Base-by-base conservation (phyloP, 805 yeast species). In the Millerozyma acaciae region DNA sequence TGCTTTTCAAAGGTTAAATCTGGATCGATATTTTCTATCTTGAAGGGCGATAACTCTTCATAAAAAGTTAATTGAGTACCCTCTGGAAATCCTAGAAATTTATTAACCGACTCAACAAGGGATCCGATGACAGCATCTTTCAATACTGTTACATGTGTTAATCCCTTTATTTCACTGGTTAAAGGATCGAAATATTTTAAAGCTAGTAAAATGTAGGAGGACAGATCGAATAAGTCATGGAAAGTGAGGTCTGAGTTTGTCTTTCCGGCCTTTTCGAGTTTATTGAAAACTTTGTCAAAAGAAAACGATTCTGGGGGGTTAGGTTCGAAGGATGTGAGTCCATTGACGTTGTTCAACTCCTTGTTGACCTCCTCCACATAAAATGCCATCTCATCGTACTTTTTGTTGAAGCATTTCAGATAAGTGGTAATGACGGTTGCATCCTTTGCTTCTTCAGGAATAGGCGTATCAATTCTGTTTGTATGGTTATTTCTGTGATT, bases 401-500 rank as follows among this genome's bases (percentile, higher is more conserved):
- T 68, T 40, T 64, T 67, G 22, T 67, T 58, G 45, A 70, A 70
- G 38, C 60, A 60, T 37, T 63, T 65, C 18, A 63, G 64, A 28
- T 73, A 71, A 2, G 80, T 66, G 26, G 73, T 73, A 22, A 72
- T 79, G 14, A 84, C 60, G 0, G 78, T 64, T 7, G 60, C 30
- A 9, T 64, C 58, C 22, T 55, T 50, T 15, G 48, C 34, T 32
- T 46, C 56, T 30, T 38, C 50, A 24, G 52, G 48, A n/a, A 62
- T 51, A 30, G 42, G 51, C 8, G 42, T 39, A 37, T 75, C 80
- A 1, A 86, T 75, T 44, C 96, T 70, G 30, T 74, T 58, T 0
- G 96, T 84, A 40, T 71, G 74, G 53, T 86, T 85, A 43, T 79
- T 75, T 30, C 96, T 70, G 45, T 73, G 76, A 9, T 72, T 74